Base-by-base conservation (phyloP, 805 yeast genomes). In the Cyberlindnera lachancei region DNA sequence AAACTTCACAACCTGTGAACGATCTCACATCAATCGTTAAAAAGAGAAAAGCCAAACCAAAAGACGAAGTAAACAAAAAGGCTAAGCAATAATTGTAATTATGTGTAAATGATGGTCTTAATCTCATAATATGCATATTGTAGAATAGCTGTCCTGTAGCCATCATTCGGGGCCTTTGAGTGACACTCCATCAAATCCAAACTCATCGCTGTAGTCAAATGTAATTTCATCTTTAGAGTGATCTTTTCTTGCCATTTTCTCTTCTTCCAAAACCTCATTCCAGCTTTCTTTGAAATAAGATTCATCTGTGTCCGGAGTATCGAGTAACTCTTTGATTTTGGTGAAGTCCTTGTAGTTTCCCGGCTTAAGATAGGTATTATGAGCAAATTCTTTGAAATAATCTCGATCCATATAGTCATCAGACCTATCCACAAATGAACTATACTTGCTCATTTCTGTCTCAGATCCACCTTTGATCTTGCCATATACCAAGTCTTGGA, bases 11-110 rank as follows among this genome's bases (percentile, higher is more conserved):
- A 17, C 18, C 13, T 5, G 74, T 78, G 7, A 77, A 79, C 45
- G 86, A 79, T 50, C 58, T 80, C 39, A 71, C 84, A 0, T 59
- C 72, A 4, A 63, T 73, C 64, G 81, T 78, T 8, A 75, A 72
- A 49, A 80, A 79, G 57, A 70, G 71, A 49, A 64, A 51, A 23
- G 39, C 51, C 15, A 50, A 45, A 15, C 39, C 41, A 7, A 17
- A 29, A 3, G 26, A 23, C 17, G 30, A 27, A 15, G 32, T 26
- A 7, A 29, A 21, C 13, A 44, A 50, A 29, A 46, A 44, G 30
- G 31, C 41, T 11, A 46, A 40, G 18, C 36, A 31, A n/a, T 45
- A 31, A 34, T 16, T 19, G 6, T 8, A 18, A 7, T 27, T 15
- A 22, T 6, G 12, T 7, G 14, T 7, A 25, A 18, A n/a, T n/a